Evolutionary conservation across 2,329 filamentous ascomycete genomes (phyloP), one percentile per base, ranked within the genome.

Genomic region (Orbilia ellipsospora): DNA sequence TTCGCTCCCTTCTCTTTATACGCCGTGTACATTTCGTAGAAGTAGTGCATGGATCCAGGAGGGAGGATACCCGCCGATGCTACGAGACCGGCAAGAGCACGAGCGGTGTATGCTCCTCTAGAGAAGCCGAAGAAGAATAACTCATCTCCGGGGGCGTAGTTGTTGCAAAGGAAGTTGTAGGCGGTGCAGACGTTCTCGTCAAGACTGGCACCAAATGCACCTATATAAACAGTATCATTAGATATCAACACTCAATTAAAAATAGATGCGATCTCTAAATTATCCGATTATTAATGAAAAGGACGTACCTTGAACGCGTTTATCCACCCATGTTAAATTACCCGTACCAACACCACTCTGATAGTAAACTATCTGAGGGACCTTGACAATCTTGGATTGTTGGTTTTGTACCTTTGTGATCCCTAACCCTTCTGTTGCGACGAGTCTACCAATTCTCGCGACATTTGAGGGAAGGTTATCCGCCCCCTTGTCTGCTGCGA

Each of bases 141-240:
- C 77, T 88, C 84, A 74, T 89, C 87, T 4, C 86, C 86, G 63
- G 85, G 84, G 64, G 84, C 83, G 78, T 89, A 89, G 81, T 90
- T 90, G 78, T 86, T 84, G 66, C 86, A 88, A 1, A 90, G 82
- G 79, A 89, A 90, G 7, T 85, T 84, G 79, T 90, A 90, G 0
- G 87, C 86, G 80, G 89, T 88, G 13, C 87, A 85, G 61, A 90
- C 85, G 66, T 90, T 79, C 68, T 78, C 78, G 12, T 62, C 62
- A 15, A 80, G 60, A 18, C 78, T 78, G n/a, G 52, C 31, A 10
- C 78, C 78, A 26, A 72, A n/a, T 4, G 40, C 67, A 8, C 59
- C 52, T 59, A 64, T 36, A 13, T 40, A 16, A 8, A 16, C 5
- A 36, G 6, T 10, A 36, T 1, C 5, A 10, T 36, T 36, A 36